phyloP scores from a whole-genome alignment of 2,329 filamentous ascomycete species.

The Cladorrhinum sp. region DNA sequence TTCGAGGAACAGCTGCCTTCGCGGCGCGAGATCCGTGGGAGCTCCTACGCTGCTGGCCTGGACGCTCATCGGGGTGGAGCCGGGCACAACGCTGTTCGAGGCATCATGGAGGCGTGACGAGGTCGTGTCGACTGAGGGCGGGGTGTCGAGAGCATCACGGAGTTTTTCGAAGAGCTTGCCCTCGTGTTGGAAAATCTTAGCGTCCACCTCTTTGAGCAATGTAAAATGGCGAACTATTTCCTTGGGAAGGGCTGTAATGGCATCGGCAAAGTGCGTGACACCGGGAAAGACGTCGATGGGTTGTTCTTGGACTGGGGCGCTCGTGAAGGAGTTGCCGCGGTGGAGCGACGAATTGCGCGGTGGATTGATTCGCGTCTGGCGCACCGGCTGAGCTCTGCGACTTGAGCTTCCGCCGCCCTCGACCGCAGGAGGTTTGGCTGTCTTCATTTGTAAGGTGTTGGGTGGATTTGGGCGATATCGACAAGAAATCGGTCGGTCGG shows the following conservation, averaged over 20 bases:
- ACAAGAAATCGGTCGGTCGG: slow-evolving; percentile 1
- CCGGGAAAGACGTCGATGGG: slow-evolving; percentile 66
- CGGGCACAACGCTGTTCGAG: slow-evolving; percentile 40
- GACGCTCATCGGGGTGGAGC: slow-evolving; percentile 48
- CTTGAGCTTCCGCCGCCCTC: slow-evolving; percentile 36
- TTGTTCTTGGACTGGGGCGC: slow-evolving; percentile 48
- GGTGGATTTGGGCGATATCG: not conserved
- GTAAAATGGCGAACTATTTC: slow-evolving; percentile 96
- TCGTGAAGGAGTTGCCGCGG: slow-evolving; percentile 46
- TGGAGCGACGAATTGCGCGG: slow-evolving; percentile 51
- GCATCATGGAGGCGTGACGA: slow-evolving; percentile 44
- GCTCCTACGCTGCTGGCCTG: slow-evolving; percentile 48
- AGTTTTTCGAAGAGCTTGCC: slow-evolving; percentile 76
- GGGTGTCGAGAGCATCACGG: slow-evolving; percentile 56
- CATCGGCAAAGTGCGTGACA: slow-evolving; percentile 78
- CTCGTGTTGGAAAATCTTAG: slow-evolving; percentile 88
- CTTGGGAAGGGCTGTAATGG: slow-evolving; percentile 86
- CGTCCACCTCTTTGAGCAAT: slow-evolving; percentile 94
- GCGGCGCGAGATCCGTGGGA: slow-evolving; percentile 38
- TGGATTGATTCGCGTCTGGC: slow-evolving; percentile 64
- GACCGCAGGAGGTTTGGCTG: slow-evolving; percentile 45
- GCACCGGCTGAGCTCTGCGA: slow-evolving; percentile 61
- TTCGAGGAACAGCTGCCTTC: slow-evolving; percentile 73
- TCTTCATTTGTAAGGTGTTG: slow-evolving; percentile 47
- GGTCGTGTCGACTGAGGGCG: slow-evolving; percentile 41